Conservation (phyloP, 2,329 filamentous ascomycete species). For the Colletotrichum spaethianum region DNA sequence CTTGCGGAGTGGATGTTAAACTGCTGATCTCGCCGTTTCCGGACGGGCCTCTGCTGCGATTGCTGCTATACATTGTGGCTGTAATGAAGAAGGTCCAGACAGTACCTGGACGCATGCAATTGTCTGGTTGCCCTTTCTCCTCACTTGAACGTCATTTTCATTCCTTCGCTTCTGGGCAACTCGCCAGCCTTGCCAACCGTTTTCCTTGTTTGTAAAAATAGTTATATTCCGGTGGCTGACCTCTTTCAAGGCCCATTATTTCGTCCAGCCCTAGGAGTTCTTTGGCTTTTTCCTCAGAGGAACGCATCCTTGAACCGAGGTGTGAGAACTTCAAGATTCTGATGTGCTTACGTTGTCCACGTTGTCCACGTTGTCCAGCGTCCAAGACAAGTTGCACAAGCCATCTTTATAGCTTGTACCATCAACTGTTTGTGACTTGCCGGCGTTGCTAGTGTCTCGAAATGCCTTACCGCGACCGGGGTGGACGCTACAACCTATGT, state of each 20-base stretch:
- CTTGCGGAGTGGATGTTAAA: not conserved
- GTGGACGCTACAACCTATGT: not conserved
- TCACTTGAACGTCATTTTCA: constrained; percentile 1
- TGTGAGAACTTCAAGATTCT: not conserved
- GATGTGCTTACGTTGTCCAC: not conserved
- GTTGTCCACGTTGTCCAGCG: not conserved
- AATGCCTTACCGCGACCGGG: not conserved
- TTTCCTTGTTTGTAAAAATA: not conserved
- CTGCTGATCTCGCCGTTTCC: constrained; percentile 30
- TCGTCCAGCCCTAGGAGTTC: not conserved
- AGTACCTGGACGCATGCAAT: constrained; percentile 9
- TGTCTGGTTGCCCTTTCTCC: not conserved
- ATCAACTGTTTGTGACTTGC: not conserved
- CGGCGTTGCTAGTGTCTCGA: not conserved
- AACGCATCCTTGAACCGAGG: not conserved
- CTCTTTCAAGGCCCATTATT: not conserved
- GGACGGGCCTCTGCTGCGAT: not conserved
- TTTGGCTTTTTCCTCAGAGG: not conserved
- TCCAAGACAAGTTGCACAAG: not conserved
- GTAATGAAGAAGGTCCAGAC: not conserved
- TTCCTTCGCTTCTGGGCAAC: not conserved
- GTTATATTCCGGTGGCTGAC: not conserved
- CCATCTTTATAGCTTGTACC: not conserved
- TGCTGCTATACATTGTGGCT: constrained; percentile 15
- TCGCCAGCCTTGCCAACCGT: not conserved